A percentile compares a stretch with the other conserved stretches of the same genome.
Evolutionary conservation across 768 basidiomycete species (phyloP).

Genomic region (Mycena kentingensis): DNA sequence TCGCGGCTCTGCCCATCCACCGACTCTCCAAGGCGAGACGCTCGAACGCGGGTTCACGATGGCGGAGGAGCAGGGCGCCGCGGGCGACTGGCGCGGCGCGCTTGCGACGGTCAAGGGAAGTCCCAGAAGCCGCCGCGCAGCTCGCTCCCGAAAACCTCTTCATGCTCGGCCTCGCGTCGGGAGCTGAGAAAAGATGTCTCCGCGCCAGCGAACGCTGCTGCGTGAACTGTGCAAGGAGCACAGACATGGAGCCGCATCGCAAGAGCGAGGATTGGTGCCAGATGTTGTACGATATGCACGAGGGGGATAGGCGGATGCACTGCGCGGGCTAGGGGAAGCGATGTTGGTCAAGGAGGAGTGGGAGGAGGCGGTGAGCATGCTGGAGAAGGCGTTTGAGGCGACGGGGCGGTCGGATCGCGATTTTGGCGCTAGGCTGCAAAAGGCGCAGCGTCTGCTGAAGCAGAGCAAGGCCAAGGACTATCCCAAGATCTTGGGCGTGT

Average conservation of each 20-base stretch:
- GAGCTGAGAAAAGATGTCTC: conserved; percentile 53
- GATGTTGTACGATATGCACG: conserved; percentile 67
- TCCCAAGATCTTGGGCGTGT: conserved; percentile 90
- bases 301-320: conserved; percentile 68
- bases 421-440: conserved; percentile 54
- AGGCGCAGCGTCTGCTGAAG: conserved; percentile 84
- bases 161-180: conserved; percentile 25
- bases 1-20: conserved; percentile 73
- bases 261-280: conserved; percentile 72
- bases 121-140: conserved; percentile 62
- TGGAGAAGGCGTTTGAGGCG: conserved; percentile 83
- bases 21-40: conserved; percentile 73
- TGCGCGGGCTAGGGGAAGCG: conserved; percentile 74
- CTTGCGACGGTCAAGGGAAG: conserved; percentile 58
- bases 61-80: conserved; percentile 62
- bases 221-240: conserved; percentile 76
- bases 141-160: conserved; percentile 27
- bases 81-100: conserved; percentile 68
- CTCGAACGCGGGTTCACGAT: conserved; percentile 75
- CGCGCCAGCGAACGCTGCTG: conserved; percentile 63
- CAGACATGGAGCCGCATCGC: conserved; percentile 52
- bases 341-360: conserved; percentile 76
- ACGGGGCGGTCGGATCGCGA: conserved; percentile 76
- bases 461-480: conserved; percentile 93
- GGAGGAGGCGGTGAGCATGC: conserved; percentile 79